Conservation (phyloP, 1,284 basidiomycete species). For the Fistulinella staudtii region DNA sequence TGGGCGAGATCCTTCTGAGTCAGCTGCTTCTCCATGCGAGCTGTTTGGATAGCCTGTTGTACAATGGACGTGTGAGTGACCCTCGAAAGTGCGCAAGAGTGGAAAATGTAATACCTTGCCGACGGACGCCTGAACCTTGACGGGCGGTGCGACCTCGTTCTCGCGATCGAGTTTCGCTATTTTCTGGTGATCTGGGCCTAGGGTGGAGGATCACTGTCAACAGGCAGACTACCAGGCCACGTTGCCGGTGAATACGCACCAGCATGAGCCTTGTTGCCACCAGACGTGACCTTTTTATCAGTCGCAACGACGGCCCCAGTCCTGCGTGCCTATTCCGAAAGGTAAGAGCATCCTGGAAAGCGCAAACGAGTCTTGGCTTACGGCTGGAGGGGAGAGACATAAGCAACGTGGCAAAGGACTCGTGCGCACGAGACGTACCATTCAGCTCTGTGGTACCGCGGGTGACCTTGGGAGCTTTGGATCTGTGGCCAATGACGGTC, state of each 20-base stretch:
- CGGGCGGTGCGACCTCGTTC: slow-evolving; percentile 94
- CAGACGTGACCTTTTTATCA: slow-evolving; percentile 69
- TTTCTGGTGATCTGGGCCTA: slow-evolving; percentile 88
- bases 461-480: slow-evolving; percentile 65
- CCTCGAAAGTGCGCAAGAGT: not conserved
- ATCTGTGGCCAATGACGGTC: slow-evolving; percentile 74
- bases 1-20: slow-evolving; percentile 95
- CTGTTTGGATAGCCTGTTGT: slow-evolving; percentile 75
- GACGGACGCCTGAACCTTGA: slow-evolving; percentile 77
- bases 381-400: slow-evolving; percentile 39
- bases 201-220: not conserved
- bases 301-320: slow-evolving; percentile 69
- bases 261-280: slow-evolving; percentile 69
- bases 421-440: slow-evolving; percentile 40
- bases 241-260: slow-evolving; percentile 41
- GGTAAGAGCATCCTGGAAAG: not conserved
- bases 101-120: slow-evolving; percentile 60
- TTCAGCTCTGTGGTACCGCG: slow-evolving; percentile 69
- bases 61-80: slow-evolving; percentile 2
- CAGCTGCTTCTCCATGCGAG: slow-evolving; percentile 72
- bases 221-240: slow-evolving; percentile 1
- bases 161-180: slow-evolving; percentile 94
- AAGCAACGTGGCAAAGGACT: not conserved
- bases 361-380: slow-evolving; percentile 34
- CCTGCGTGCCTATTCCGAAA: slow-evolving; percentile 55